These are phyloP conservation scores for Leptographium radiaticola DNA, from an alignment of 2,329 filamentous ascomycete genomes.

Conservation along the genomic window DNA sequence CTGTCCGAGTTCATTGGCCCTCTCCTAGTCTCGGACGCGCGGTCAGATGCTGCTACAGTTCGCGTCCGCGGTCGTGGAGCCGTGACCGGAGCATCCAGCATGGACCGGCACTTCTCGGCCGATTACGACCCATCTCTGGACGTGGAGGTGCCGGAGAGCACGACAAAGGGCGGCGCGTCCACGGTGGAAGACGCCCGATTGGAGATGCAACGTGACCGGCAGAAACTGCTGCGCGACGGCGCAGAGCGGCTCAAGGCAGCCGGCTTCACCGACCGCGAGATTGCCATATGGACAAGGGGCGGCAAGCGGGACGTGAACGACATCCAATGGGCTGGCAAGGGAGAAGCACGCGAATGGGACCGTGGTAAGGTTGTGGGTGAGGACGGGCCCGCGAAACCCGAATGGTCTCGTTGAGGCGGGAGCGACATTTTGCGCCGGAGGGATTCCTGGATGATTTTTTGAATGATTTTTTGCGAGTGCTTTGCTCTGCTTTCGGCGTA, in stretches of 20 bases:
- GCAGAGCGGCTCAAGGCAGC: conserved; percentile 63
- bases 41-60: neutral
- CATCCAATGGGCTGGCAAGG: conserved; percentile 58
- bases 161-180: neutral
- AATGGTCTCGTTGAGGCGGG: conserved; percentile 7
- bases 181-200: conserved; percentile 5
- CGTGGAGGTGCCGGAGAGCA: neutral
- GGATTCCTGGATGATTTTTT: neutral
- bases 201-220: conserved; percentile 42
- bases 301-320: conserved; percentile 48
- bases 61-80: conserved; percentile 6
- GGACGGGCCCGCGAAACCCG: conserved; percentile 9
- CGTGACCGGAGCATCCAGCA: conserved; percentile 1
- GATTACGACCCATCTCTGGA: conserved; percentile 10
- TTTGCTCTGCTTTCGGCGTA: neutral
- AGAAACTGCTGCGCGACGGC: conserved; percentile 62
- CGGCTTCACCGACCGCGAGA: conserved; percentile 62
- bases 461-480: too few species aligned
- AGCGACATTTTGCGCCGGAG: neutral
- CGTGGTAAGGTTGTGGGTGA: conserved; percentile 29
- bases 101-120: conserved; percentile 9
- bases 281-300: conserved; percentile 57
- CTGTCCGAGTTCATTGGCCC: conserved; percentile 9
- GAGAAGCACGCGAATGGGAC: conserved; percentile 52
- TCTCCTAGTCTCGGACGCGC: neutral